Percentiles rank a stretch among this genome's conserved stretches.
Evolutionary conservation across 2,329 filamentous ascomycete genomes (phyloP).

Genomic region (Dactylellina leptospora): DNA sequence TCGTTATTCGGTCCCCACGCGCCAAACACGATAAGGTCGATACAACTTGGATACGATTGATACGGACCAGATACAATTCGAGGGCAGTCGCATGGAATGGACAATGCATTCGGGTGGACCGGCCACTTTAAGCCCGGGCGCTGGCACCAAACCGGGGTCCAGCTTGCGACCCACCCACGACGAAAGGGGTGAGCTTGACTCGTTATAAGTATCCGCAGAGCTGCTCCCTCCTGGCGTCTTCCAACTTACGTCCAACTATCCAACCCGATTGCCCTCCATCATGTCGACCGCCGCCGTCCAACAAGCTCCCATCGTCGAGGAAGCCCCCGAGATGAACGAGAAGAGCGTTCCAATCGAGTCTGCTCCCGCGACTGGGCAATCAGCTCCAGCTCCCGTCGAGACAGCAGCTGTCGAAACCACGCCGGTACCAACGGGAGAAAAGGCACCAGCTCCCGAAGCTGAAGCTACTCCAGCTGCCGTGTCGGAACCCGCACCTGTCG

Average conservation of each 20-base stretch:
- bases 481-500: neutral
- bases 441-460: constrained; percentile 9
- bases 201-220: neutral
- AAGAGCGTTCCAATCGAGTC: constrained; percentile 29
- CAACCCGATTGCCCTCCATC: neutral
- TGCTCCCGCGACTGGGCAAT: neutral
- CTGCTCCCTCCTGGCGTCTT: neutral
- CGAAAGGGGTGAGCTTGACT: constrained; percentile 23
- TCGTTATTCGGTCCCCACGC: too few species aligned
- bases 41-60: neutral
- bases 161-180: constrained; percentile 27
- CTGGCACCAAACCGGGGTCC: too few species aligned
- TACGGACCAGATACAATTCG: neutral
- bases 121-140: constrained; percentile 37
- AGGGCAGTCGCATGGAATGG: neutral
- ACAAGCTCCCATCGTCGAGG: constrained; percentile 24
- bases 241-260: neutral
- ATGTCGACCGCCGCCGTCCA: constrained; percentile 43
- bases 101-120: constrained; percentile 16
- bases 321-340: constrained; percentile 44
- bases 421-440: constrained; percentile 1
- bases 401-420: neutral
- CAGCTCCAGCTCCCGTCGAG: neutral
- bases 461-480: neutral
- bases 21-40: too few species aligned